A percentile compares a stretch with the other conserved stretches of the same genome.
These are phyloP conservation scores for Talaromyces sp. DNA, from an alignment of 2,329 filamentous ascomycete genomes.

Conservation along the genomic window DNA sequence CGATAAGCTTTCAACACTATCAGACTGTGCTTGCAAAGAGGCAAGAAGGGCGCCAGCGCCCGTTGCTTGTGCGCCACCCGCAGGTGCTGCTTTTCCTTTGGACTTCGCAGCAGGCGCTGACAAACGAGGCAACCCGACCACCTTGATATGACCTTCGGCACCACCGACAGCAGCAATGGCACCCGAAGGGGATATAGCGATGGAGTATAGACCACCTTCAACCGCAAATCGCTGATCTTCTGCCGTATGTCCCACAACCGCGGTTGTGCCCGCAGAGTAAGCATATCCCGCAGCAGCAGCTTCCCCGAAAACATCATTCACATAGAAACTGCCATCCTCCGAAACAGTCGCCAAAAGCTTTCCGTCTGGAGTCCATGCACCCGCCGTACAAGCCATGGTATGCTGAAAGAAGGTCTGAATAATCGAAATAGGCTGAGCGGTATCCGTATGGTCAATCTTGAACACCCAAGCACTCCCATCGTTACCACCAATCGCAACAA, in stretches of 20 bases:
- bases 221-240: conserved; percentile 88
- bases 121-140: conserved; percentile 75
- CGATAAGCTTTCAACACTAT: conserved; percentile 72
- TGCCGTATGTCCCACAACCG: conserved; percentile 72
- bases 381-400: conserved; percentile 79
- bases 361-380: conserved; percentile 86
- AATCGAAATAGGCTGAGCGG: conserved; percentile 66
- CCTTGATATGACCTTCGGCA: conserved; percentile 77
- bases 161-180: conserved; percentile 82
- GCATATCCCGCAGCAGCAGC: conserved; percentile 64
- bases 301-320: conserved; percentile 86
- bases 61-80: conserved; percentile 32
- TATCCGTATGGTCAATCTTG: conserved; percentile 68
- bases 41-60: conserved; percentile 73
- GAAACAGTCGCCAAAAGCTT: conserved; percentile 80
- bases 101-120: conserved; percentile 44
- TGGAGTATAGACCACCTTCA: conserved; percentile 84
- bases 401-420: conserved; percentile 91
- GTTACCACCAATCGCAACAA: conserved; percentile 79
- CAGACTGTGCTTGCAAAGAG: conserved; percentile 72
- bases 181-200: conserved; percentile 77
- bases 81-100: conserved; percentile 50
- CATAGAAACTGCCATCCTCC: conserved; percentile 83
- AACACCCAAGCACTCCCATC: conserved; percentile 97
- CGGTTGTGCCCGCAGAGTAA: conserved; percentile 54